phyloP scores from a whole-genome alignment of 345 rosid species.

The Hibiscus mutabilis region DNA sequence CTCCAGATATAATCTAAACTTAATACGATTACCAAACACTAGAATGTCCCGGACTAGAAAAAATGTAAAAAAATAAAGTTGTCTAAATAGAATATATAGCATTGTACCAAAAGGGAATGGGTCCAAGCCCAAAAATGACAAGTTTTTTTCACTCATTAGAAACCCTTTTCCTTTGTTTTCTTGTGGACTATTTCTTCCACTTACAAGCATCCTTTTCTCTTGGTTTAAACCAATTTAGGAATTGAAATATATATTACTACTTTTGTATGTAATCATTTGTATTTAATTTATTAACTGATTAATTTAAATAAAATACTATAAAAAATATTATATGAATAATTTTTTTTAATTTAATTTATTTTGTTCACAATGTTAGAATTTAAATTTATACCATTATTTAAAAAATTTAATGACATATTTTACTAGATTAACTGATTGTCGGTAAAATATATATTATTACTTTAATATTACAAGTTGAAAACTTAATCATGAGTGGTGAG shows the following conservation, averaged over 20 bases:
- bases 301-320: too few species aligned
- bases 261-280: too few species aligned
- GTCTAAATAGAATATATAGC: neutral
- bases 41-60: neutral
- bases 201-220: neutral
- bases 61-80: neutral
- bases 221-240: neutral
- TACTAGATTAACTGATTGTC: too few species aligned
- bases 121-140: slow-evolving; percentile 10
- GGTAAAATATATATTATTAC: neutral
- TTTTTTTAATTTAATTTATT: too few species aligned
- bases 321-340: too few species aligned
- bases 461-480: neutral
- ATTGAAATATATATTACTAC: neutral
- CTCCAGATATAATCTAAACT: too few species aligned
- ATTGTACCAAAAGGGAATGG: neutral
- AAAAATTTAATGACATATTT: too few species aligned
- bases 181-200: neutral
- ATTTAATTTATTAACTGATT: too few species aligned
- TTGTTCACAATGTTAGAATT: too few species aligned
- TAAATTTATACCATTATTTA: too few species aligned
- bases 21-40: too few species aligned
- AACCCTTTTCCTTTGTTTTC: neutral
- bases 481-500: slow-evolving; percentile 2
- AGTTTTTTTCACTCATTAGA: neutral